phyloP scores from a whole-genome alignment of 495 filamentous ascomycete genomes.

The Penicillium salamii region DNA sequence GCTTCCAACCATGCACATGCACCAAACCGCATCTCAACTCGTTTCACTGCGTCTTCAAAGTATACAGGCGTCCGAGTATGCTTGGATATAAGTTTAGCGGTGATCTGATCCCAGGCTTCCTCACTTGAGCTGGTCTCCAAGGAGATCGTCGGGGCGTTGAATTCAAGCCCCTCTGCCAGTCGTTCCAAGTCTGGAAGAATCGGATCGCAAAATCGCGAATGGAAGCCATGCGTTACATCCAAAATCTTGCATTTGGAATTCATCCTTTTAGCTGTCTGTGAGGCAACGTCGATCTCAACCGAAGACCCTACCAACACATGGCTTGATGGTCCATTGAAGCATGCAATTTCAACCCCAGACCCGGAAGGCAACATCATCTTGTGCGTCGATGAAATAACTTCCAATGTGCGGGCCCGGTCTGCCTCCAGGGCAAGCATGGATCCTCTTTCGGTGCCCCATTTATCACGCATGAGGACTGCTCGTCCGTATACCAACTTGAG shows the following conservation, averaged over 20 bases:
- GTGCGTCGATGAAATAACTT: no score
- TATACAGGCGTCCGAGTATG: constrained; percentile 41
- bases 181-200: constrained; percentile 26
- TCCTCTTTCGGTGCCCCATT: no score
- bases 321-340: no score
- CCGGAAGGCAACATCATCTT: no score
- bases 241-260: constrained; percentile 9
- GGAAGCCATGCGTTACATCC: constrained; percentile 48
- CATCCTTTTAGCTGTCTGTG: not conserved
- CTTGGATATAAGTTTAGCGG: constrained; percentile 17
- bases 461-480: no score
- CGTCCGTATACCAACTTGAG: constrained; percentile 31
- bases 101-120: not conserved
- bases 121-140: constrained; percentile 25
- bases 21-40: not conserved
- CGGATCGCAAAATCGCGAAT: constrained; percentile 43
- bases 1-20: constrained; percentile 42
- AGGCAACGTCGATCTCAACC: not conserved
- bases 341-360: no score
- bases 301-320: not conserved
- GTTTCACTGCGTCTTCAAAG: constrained; percentile 35
- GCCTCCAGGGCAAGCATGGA: no score
- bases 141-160: constrained; percentile 21
- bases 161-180: constrained; percentile 20
- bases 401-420: no score